Conservation (phyloP, 768 basidiomycete species). For the Dioszegia hungarica region DNA sequence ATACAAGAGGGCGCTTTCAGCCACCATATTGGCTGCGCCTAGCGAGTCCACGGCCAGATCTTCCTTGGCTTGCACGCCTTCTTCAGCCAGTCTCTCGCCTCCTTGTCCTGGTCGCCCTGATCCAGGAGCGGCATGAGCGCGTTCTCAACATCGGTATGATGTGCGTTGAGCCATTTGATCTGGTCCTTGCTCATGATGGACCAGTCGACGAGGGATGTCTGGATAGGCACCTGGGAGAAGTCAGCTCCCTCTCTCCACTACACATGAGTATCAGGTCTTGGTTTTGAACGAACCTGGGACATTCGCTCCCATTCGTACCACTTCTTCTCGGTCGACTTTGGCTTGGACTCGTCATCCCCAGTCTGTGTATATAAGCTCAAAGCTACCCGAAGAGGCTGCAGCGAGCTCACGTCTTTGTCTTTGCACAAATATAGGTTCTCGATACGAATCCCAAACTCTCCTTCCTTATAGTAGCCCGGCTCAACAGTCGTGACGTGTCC, state of each 20-base stretch:
- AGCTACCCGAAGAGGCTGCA: conserved; percentile 58
- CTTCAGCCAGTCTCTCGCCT: conserved; percentile 42
- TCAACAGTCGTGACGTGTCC: conserved; percentile 93
- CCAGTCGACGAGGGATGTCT: conserved; percentile 81
- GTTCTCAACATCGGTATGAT: conserved; percentile 35
- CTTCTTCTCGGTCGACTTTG: conserved; percentile 54
- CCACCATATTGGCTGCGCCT: too few species aligned
- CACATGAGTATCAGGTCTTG: too few species aligned
- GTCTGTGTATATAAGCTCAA: background rate
- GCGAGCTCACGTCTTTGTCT: conserved; percentile 60
- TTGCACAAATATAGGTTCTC: conserved; percentile 79
- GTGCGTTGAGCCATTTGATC: conserved; percentile 73
- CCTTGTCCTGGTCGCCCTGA: conserved; percentile 30
- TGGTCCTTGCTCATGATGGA: conserved; percentile 79
- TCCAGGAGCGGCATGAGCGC: conserved; percentile 32
- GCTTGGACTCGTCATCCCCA: background rate
- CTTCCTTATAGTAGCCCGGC: conserved; percentile 81
- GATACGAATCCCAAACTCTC: conserved; percentile 83
- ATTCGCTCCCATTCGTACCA: conserved; percentile 91
- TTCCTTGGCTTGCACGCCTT: conserved; percentile 25
- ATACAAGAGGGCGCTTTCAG: too few species aligned
- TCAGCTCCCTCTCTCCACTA: background rate
- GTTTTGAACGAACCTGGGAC: conserved; percentile 54
- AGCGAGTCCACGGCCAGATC: conserved; percentile 40
- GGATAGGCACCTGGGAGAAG: conserved; percentile 79